Base-by-base conservation (phyloP, 169 alveolate species). In the Plasmodium cynomolgi region DNA sequence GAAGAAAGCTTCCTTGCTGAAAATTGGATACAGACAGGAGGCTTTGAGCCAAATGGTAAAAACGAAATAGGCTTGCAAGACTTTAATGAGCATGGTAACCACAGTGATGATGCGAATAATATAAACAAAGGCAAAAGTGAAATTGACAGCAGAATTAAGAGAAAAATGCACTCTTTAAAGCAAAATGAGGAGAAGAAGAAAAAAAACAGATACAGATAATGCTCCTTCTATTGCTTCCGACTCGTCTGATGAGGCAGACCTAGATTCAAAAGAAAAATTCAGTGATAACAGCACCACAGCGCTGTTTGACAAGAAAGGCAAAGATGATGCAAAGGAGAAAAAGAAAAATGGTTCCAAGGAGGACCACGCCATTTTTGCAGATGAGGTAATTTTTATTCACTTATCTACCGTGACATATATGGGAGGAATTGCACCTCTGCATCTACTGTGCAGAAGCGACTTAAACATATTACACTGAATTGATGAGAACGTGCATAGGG, bases 141-240 rank as follows among this genome's bases (percentile, higher is more conserved):
- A 82, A 54, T 82, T 6, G 90, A 82, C 33, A 82, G 31, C 9
- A 47, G 90, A 58, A 82, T 82, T 8, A 82, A 82, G 39, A 82
- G 90, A 33, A 82, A 82, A 82, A 56, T 29, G 41, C 39, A 82
- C 26, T 17, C 90, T 4, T 33, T 82, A 41, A 84, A 84, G 75
- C 82, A 84, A 72, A 84, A 13, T 8, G 83, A 37, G 31, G 77
- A 72, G 39, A 84, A 54, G 8, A 84, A 71, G 54, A 84, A 83
- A 68, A 83, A 58, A 83, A 83, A 83, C 72, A n/a, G 71, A 68
- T 20, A 47, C 47, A 4, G 74, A 83, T 39, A 71, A 83, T 68
- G 68, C 80, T 11, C 72, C 72, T 11, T 20, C 68, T 6, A 81
- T 83, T 20, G 39, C 44, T 13, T 34, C 80, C 62, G 41, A 37